Evolutionary conservation across 2,329 filamentous ascomycete species (phyloP).

Genomic region (Trichoderma sp.): DNA sequence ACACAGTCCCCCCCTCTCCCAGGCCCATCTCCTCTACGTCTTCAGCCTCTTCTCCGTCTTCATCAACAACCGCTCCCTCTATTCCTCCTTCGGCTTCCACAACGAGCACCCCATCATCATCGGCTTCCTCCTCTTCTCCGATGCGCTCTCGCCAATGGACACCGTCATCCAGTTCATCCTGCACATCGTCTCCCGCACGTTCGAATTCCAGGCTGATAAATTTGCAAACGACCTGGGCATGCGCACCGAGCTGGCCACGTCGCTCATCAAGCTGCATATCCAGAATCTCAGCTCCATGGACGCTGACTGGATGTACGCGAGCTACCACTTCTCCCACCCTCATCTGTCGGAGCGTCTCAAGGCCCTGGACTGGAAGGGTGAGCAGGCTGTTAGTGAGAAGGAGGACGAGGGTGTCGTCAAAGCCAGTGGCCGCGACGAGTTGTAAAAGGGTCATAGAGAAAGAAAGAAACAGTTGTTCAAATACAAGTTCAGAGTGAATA

Average conservation of each 20-base stretch:
- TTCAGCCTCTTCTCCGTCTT: conserved; percentile 97
- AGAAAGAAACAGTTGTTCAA: neutral
- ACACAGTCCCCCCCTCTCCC: conserved; percentile 22
- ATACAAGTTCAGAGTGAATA: neutral
- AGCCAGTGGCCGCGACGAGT: conserved; percentile 69
- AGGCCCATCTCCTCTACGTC: conserved; percentile 94
- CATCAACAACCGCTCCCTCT: conserved; percentile 90
- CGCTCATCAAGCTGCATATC: conserved; percentile 94
- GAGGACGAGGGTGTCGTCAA: conserved; percentile 52
- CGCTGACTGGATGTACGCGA: conserved; percentile 96
- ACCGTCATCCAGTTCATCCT: conserved; percentile 91
- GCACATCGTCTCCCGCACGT: conserved; percentile 91
- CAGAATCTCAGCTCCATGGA: conserved; percentile 99
- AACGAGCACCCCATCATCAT: conserved; percentile 86
- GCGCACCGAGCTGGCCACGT: conserved; percentile 74
- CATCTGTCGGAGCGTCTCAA: conserved; percentile 91
- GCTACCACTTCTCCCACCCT: conserved; percentile 97
- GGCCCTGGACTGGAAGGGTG: conserved; percentile 81
- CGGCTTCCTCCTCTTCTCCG: conserved; percentile 95
- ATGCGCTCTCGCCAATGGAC: conserved; percentile 92
- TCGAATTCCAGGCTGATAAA: conserved; percentile 92
- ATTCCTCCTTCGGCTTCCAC: conserved; percentile 85
- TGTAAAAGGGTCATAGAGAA: conserved; percentile 46
- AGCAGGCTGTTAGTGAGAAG: conserved; percentile 42
- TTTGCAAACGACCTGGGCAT: conserved; percentile 87